A percentile compares a stretch with the other conserved stretches of the same genome.
These are phyloP conservation scores for Rhodotorula diobovata DNA, from an alignment of 768 basidiomycete genomes.

Conservation along the genomic window DNA sequence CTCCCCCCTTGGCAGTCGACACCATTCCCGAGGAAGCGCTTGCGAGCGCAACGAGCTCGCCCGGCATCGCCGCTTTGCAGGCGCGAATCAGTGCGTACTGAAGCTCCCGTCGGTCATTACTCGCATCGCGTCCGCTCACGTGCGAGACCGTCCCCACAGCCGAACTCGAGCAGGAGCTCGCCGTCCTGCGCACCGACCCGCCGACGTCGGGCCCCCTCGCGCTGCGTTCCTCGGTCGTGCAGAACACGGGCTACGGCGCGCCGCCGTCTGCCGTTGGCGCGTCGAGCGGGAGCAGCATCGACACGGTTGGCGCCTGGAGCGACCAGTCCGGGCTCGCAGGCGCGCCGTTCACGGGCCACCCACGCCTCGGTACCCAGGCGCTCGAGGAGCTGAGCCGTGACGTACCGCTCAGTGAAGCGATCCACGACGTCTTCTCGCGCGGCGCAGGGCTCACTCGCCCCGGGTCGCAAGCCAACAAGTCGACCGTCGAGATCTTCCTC, in stretches of 20 bases:
- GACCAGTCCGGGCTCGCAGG: not conserved
- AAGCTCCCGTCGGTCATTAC: no score
- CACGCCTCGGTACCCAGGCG: not conserved
- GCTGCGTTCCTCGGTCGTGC: not conserved
- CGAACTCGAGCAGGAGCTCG: not conserved
- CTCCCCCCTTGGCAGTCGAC: conserved; percentile 1
- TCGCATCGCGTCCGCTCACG: not conserved
- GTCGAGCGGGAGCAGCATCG: not conserved
- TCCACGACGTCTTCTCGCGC: conserved; percentile 1
- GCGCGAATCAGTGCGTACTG: not conserved
- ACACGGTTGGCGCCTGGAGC: not conserved
- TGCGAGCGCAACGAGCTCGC: not conserved
- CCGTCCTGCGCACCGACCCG: not conserved
- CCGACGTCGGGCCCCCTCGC: no score
- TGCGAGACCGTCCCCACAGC: not conserved
- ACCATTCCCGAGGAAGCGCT: not conserved
- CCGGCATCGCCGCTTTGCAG: not conserved
- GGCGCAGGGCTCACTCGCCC: not conserved
- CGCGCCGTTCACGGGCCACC: not conserved
- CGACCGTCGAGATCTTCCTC: conserved; percentile 4
- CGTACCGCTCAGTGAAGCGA: not conserved
- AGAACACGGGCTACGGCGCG: not conserved
- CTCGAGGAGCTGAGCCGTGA: not conserved
- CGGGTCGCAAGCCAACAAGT: not conserved
- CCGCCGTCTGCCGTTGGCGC: not conserved